phyloP scores from a whole-genome alignment of 2,329 filamentous ascomycete genomes.

The Exophiala phaeomuriformis region DNA sequence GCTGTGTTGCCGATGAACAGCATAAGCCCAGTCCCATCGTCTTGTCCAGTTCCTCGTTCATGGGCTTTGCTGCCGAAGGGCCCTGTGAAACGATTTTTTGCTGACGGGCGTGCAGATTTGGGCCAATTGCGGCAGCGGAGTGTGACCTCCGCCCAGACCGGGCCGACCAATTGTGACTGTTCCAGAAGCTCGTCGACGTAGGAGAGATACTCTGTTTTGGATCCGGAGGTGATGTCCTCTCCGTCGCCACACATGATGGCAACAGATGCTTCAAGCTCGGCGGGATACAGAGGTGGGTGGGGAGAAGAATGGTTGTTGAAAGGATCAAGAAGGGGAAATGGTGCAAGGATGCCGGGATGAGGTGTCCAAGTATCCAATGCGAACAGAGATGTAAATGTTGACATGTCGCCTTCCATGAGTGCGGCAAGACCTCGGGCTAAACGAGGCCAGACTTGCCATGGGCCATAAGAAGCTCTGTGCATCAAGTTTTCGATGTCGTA shows the following conservation, averaged over 20 bases:
- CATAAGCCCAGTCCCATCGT: slow-evolving; percentile 40
- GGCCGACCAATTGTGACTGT: slow-evolving; percentile 23
- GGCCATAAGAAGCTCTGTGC: too few relatives aligned
- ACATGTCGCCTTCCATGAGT: too few relatives aligned
- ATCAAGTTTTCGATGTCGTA: background rate
- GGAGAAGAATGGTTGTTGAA: background rate
- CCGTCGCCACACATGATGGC: slow-evolving; percentile 27
- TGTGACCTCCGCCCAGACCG: slow-evolving; percentile 34
- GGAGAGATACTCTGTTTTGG: slow-evolving; percentile 18
- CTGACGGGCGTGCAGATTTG: slow-evolving; percentile 20
- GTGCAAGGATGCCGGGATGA: background rate
- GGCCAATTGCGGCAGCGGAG: slow-evolving; percentile 36
- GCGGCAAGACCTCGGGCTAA: too few relatives aligned
- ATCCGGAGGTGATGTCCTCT: slow-evolving; percentile 21
- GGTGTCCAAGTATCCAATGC: background rate
- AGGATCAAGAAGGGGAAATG: background rate
- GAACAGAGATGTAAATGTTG: background rate
- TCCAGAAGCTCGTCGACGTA: slow-evolving; percentile 19
- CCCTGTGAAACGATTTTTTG: slow-evolving; percentile 35
- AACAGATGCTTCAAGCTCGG: slow-evolving; percentile 17
- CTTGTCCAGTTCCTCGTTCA: slow-evolving; percentile 25
- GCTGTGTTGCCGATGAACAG: slow-evolving; percentile 52
- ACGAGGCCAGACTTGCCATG: too few relatives aligned
- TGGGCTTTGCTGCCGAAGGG: slow-evolving; percentile 23
- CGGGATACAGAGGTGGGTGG: slow-evolving; percentile 13